A percentile compares a stretch with the other conserved stretches of the same genome.
Evolutionary conservation across 441 rosid genomes (phyloP).

Genomic region (Manihot esculenta): DNA sequence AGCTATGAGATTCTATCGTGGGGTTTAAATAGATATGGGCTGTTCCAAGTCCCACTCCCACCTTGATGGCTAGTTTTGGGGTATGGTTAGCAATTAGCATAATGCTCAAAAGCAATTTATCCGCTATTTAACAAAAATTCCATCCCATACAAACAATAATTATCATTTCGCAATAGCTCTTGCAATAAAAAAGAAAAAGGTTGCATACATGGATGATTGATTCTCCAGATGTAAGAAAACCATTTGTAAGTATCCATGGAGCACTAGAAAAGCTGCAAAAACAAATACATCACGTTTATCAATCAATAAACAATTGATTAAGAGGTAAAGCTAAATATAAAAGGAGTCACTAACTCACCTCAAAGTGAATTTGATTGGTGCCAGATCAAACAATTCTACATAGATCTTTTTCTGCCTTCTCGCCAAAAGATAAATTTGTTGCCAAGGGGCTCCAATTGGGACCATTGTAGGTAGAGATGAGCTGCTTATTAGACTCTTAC

Average conservation of each 20-base stretch:
- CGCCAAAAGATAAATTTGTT: constrained; percentile 74
- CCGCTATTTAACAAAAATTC: no score
- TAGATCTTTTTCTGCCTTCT: constrained; percentile 84
- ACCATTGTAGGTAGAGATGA: constrained; percentile 59
- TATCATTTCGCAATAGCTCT: not conserved
- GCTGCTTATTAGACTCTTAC: constrained; percentile 40
- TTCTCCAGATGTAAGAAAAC: constrained; percentile 74
- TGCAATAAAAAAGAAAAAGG: constrained; percentile 9
- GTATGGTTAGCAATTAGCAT: not conserved
- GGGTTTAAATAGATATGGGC: no score
- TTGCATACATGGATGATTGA: constrained; percentile 85
- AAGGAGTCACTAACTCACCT: constrained; percentile 45
- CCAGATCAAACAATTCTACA: constrained; percentile 80
- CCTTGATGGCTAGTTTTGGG: no score
- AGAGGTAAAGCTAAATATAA: constrained; percentile 18
- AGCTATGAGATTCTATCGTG: no score
- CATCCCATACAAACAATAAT: not conserved
- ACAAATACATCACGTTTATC: constrained; percentile 27
- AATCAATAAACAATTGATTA: constrained; percentile 24
- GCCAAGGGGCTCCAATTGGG: constrained; percentile 99
- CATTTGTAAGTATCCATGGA: constrained; percentile 90
- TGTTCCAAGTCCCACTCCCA: no score
- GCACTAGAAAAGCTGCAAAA: constrained; percentile 87
- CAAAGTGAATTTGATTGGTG: constrained; percentile 74
- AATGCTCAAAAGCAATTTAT: not conserved